These are phyloP conservation scores for Aurinia saxatilis DNA, from an alignment of 345 rosid genomes.

Conservation along the genomic window DNA sequence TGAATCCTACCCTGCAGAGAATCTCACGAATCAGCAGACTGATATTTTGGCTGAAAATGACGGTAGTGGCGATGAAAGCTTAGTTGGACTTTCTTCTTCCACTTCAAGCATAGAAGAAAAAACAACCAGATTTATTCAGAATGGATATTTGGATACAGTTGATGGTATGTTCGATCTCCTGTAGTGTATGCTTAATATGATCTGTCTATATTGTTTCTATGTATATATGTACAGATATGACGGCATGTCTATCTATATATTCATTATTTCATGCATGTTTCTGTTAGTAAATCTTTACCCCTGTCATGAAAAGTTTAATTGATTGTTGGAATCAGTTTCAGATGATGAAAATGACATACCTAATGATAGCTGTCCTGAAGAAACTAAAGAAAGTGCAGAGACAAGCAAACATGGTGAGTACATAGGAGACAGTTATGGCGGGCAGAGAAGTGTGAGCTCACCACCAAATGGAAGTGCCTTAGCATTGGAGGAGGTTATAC, in stretches of 20 bases:
- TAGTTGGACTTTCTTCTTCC: constrained; percentile 20
- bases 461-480: constrained; percentile 33
- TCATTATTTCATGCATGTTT: background rate
- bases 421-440: constrained; percentile 20
- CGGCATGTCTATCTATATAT: background rate
- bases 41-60: constrained; percentile 13
- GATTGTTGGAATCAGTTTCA: constrained; percentile 24
- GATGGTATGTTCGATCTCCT: constrained; percentile 41
- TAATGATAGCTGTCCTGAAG: constrained; percentile 26
- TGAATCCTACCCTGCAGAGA: constrained; percentile 22
- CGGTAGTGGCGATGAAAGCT: constrained; percentile 9
- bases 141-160: constrained; percentile 55
- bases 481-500: constrained; percentile 20
- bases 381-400: constrained; percentile 22
- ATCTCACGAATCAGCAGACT: constrained; percentile 25
- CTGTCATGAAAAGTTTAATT: background rate
- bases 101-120: constrained; percentile 46
- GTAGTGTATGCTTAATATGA: background rate
- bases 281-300: too few relatives aligned
- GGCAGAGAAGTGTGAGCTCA: constrained; percentile 18
- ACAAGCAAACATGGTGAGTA: constrained; percentile 21
- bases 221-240: background rate
- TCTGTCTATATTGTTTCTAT: background rate
- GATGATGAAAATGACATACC: constrained; percentile 31
- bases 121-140: constrained; percentile 54